phyloP scores from a whole-genome alignment of 331 rosid genomes.

The Stylosanthes scabra region DNA sequence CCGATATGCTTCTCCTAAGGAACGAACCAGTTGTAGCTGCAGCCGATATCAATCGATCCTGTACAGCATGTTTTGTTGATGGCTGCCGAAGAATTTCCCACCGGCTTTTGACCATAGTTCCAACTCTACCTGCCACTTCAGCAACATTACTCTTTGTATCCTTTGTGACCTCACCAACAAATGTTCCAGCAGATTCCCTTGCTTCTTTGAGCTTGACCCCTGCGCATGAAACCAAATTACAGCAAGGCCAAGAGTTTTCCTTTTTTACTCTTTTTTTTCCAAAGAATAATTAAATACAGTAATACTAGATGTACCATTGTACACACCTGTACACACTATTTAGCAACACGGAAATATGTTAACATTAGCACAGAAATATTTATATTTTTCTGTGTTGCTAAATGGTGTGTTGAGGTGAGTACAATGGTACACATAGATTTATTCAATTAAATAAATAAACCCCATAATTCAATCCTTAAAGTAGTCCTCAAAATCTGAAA shows the following conservation, averaged over 20 bases:
- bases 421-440: too few relatives aligned
- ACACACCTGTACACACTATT: too few relatives aligned
- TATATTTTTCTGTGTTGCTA: too few relatives aligned
- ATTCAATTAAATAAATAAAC: neutral
- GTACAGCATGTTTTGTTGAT: slow-evolving; percentile 87
- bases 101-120: slow-evolving; percentile 78
- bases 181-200: slow-evolving; percentile 85
- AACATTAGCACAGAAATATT: too few relatives aligned
- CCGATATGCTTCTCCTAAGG: slow-evolving; percentile 75
- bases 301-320: too few relatives aligned
- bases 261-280: too few relatives aligned
- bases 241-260: neutral
- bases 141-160: slow-evolving; percentile 86
- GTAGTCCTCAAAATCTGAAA: too few relatives aligned
- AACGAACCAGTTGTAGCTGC: slow-evolving; percentile 88
- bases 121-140: slow-evolving; percentile 83
- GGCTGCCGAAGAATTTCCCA: slow-evolving; percentile 93
- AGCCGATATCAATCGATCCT: slow-evolving; percentile 86
- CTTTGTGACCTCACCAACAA: slow-evolving; percentile 88
- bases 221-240: slow-evolving; percentile 42
- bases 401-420: too few relatives aligned
- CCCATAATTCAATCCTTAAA: too few relatives aligned
- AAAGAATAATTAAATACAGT: neutral
- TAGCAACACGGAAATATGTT: too few relatives aligned
- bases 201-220: slow-evolving; percentile 94